phyloP scores from a whole-genome alignment of 1,139 yeast genomes.

The Geotrichum macrosporum region DNA sequence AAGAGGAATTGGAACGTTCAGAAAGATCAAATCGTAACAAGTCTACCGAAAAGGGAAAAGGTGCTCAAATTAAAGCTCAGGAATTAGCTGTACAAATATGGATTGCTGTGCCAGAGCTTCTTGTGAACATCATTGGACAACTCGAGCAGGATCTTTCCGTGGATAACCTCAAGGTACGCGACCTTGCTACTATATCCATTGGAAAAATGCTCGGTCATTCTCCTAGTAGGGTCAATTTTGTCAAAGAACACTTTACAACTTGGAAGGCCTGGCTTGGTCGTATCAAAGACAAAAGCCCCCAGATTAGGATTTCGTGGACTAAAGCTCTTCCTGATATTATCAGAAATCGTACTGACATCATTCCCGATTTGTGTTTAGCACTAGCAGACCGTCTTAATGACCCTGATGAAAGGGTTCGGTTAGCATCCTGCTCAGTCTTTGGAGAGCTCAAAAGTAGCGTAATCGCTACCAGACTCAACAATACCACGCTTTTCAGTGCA shows the following conservation, averaged over 20 bases:
- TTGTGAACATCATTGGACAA: conserved; percentile 71
- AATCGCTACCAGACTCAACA: conserved; percentile 25
- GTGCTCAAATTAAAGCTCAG: conserved; percentile 41
- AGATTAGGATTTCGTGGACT: conserved; percentile 69
- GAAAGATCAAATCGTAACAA: background rate
- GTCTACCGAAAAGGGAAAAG: conserved; percentile 1
- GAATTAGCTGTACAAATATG: conserved; percentile 63
- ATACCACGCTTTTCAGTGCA: conserved; percentile 8
- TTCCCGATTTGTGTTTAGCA: conserved; percentile 53
- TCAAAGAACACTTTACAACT: conserved; percentile 53
- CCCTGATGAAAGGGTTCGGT: conserved; percentile 68
- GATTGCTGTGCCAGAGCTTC: conserved; percentile 70
- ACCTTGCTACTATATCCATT: conserved; percentile 67
- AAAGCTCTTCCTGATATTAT: conserved; percentile 50
- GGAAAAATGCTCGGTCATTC: conserved; percentile 58
- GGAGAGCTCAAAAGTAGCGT: conserved; percentile 43
- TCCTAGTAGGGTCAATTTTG: conserved; percentile 54
- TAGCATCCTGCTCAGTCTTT: conserved; percentile 51
- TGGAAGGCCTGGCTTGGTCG: conserved; percentile 75
- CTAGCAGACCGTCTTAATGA: conserved; percentile 68
- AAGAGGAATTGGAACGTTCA: conserved; percentile 26
- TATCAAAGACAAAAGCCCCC: conserved; percentile 60
- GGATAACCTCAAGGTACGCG: conserved; percentile 59
- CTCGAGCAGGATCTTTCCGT: conserved; percentile 72
- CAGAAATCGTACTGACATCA: conserved; percentile 46